Percentiles rank a stretch among this genome's conserved stretches.
Evolutionary conservation across 805 yeast genomes (phyloP).

Genomic region (Ogataea corticis): DNA sequence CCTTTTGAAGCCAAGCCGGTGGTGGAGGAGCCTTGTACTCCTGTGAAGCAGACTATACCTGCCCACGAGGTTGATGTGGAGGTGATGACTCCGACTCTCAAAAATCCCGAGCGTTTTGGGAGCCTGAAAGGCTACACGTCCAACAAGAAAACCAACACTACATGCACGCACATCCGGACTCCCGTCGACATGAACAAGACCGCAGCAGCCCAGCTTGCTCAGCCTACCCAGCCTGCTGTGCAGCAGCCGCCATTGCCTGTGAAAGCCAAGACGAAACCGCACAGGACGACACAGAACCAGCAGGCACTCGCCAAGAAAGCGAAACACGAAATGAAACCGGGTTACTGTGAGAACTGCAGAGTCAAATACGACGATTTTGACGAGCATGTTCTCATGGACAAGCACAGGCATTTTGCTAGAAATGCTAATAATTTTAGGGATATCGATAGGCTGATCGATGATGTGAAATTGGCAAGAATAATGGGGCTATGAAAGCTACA

Average conservation of each 20-base stretch:
- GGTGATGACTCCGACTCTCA: neutral
- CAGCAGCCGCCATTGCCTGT: neutral
- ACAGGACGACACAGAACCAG: neutral
- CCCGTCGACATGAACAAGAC: conserved; percentile 1
- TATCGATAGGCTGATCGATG: conserved; percentile 69
- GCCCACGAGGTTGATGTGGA: neutral
- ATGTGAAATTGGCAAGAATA: conserved; percentile 33
- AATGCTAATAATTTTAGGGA: conserved; percentile 70
- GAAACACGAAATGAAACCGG: conserved; percentile 44
- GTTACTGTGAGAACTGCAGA: conserved; percentile 93
- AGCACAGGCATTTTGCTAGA: conserved; percentile 78
- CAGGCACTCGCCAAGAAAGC: conserved; percentile 14
- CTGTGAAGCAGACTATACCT: conserved; percentile 1
- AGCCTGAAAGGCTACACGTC: conserved; percentile 3
- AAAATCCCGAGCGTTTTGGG: neutral
- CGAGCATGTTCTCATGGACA: conserved; percentile 66
- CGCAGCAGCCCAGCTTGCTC: neutral
- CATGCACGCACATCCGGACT: conserved; percentile 2
- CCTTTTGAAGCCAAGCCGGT: neutral
- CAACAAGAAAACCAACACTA: neutral
- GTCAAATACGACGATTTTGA: conserved; percentile 78
- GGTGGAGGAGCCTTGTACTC: conserved; percentile 5
- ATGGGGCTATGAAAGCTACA: conserved; percentile 20
- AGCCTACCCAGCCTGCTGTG: neutral
- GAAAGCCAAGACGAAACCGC: conserved; percentile 1